Evolutionary conservation across 2,329 filamentous ascomycete genomes (phyloP).

Genomic region (Pseudovirgaria hyperparasitica): DNA sequence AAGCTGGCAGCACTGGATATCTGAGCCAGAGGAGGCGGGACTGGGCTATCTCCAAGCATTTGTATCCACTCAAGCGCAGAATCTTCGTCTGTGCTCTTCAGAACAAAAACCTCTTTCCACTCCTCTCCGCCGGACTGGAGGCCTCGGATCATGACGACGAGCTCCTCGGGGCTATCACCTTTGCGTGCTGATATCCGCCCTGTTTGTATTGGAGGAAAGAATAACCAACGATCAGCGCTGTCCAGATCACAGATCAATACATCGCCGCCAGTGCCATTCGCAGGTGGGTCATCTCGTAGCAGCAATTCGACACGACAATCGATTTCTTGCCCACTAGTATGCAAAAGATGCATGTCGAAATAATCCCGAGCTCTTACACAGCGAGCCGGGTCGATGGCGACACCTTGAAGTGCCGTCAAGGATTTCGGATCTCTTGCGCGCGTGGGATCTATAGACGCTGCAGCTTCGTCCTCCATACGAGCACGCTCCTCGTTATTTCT

Average conservation of each 20-base stretch:
- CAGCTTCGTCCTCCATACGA: constrained; percentile 73
- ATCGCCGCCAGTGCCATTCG: constrained; percentile 59
- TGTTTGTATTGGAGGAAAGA: constrained; percentile 79
- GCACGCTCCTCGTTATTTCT: constrained; percentile 61
- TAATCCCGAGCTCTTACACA: constrained; percentile 83
- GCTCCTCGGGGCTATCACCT: constrained; percentile 57
- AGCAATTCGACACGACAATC: constrained; percentile 83
- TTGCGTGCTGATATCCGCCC: constrained; percentile 65
- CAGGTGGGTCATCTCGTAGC: constrained; percentile 65
- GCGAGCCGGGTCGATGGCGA: constrained; percentile 60
- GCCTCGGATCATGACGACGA: constrained; percentile 81
- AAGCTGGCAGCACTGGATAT: constrained; percentile 39
- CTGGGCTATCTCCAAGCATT: constrained; percentile 58
- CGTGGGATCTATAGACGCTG: constrained; percentile 68
- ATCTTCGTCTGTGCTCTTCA: constrained; percentile 63
- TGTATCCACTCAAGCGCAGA: constrained; percentile 77
- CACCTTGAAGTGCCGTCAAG: constrained; percentile 55
- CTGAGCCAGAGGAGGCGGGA: constrained; percentile 43
- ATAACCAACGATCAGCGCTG: constrained; percentile 61
- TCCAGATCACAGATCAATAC: constrained; percentile 90
- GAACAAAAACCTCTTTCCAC: constrained; percentile 77
- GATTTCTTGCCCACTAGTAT: constrained; percentile 81
- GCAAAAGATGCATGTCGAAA: constrained; percentile 72
- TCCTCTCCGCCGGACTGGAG: constrained; percentile 45
- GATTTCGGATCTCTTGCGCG: constrained; percentile 69